These are phyloP conservation scores for Colletotrichum gloeosporioides DNA, from an alignment of 2,329 filamentous ascomycete genomes.

Conservation along the genomic window DNA sequence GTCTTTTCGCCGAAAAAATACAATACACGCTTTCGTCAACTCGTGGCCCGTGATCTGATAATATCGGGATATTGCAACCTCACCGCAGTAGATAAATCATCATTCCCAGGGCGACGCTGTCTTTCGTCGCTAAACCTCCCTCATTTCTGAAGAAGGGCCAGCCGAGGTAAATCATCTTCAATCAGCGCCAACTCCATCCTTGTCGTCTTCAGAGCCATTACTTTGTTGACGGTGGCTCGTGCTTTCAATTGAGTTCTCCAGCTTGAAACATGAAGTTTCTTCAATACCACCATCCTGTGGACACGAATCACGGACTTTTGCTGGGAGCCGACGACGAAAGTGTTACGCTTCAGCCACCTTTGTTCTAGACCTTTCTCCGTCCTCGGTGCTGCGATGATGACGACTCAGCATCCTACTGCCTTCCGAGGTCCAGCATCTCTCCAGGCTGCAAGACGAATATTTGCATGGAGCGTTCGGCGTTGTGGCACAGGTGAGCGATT, in stretches of 20 bases:
- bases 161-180: not conserved
- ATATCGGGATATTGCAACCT: not conserved
- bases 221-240: not conserved
- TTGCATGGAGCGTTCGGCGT: not conserved
- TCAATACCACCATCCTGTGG: not conserved
- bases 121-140: not conserved
- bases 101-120: not conserved
- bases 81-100: not conserved
- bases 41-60: not conserved
- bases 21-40: not conserved
- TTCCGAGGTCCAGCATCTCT: not conserved
- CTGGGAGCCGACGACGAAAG: accelerated
- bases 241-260: not conserved
- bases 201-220: not conserved
- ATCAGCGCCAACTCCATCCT: not conserved
- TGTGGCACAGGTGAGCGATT: not conserved
- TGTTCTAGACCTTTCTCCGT: not conserved
- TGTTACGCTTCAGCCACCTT: not conserved
- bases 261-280: not conserved
- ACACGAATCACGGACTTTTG: not conserved
- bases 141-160: not conserved
- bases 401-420: not conserved
- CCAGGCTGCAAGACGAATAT: not conserved
- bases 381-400: not conserved
- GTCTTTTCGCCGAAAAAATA: not conserved